These are phyloP conservation scores for Pythium utonaiense DNA, from an alignment of 352 stramenopile genomes.

Conservation along the genomic window DNA sequence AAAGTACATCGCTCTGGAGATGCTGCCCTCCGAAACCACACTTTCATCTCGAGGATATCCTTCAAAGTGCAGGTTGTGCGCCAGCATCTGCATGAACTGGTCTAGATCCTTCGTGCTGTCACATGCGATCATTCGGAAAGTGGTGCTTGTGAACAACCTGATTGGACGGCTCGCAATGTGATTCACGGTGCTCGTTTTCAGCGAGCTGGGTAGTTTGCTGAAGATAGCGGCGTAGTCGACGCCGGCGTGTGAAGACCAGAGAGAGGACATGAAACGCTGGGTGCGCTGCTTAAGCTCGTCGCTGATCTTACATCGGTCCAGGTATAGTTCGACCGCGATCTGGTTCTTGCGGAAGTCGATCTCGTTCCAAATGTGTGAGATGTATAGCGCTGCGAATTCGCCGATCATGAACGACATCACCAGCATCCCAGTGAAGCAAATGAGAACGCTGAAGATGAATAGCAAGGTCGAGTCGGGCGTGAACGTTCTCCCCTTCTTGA, in stretches of 20 bases:
- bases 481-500: conserved; percentile 32
- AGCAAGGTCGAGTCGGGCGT: conserved; percentile 9
- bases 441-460: conserved; percentile 19
- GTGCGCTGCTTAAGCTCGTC: conserved; percentile 20
- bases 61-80: conserved; percentile 21
- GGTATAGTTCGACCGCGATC: conserved; percentile 52
- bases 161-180: conserved; percentile 18
- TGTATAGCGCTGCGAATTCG: conserved; percentile 55
- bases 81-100: conserved; percentile 7
- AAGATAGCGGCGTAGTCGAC: conserved; percentile 25
- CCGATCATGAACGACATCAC: conserved; percentile 78
- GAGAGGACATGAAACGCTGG: conserved; percentile 21
- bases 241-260: conserved; percentile 26
- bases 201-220: conserved; percentile 17
- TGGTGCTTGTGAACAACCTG: conserved; percentile 8
- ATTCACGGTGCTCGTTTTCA: conserved; percentile 12
- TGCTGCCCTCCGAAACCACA: conserved; percentile 24
- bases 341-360: conserved; percentile 65
- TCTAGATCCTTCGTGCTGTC: conserved; percentile 7
- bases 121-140: conserved; percentile 20
- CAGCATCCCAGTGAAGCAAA: conserved; percentile 41
- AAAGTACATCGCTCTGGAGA: conserved; percentile 28
- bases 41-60: conserved; percentile 27
- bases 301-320: conserved; percentile 17
- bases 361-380: conserved; percentile 31